phyloP scores from a whole-genome alignment of 306 rosid genomes.

The Pterocarpus santalinus region DNA sequence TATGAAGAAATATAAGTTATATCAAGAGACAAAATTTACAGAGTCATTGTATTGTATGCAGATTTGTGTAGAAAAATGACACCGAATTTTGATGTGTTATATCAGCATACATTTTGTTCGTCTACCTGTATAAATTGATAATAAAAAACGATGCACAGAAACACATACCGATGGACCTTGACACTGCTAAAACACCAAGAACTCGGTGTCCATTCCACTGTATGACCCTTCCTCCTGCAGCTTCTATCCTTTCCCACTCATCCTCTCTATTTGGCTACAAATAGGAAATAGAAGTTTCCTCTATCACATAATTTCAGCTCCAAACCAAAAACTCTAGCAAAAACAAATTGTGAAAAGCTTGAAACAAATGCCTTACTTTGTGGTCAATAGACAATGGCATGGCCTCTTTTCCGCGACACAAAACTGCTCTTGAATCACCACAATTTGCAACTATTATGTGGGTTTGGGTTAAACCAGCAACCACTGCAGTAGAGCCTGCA shows the following conservation, averaged over 20 bases:
- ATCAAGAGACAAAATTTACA: background rate
- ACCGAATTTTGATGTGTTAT: background rate
- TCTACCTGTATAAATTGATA: conserved; percentile 3
- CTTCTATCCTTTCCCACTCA: conserved; percentile 78
- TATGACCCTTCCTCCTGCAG: conserved; percentile 82
- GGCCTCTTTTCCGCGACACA: conserved; percentile 71
- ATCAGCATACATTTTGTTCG: background rate
- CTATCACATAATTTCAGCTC: conserved; percentile 39
- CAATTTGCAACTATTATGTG: conserved; percentile 76
- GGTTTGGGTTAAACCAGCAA: conserved; percentile 64
- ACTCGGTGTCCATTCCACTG: conserved; percentile 85
- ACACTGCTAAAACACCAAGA: conserved; percentile 85
- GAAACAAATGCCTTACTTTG: conserved; percentile 62
- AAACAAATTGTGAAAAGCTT: conserved; percentile 13
- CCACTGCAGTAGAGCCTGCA: conserved; percentile 85
- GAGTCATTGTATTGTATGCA: background rate
- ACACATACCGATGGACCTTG: conserved; percentile 81
- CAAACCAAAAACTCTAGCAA: conserved; percentile 6
- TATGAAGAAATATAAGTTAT: background rate
- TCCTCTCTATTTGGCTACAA: conserved; percentile 83
- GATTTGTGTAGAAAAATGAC: background rate
- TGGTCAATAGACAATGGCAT: conserved; percentile 79
- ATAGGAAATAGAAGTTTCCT: conserved; percentile 22
- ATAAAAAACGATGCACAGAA: conserved; percentile 20
- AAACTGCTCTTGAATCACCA: conserved; percentile 87